Evolutionary conservation across 1,284 basidiomycete species (phyloP).

Genomic region (Mrakiaceae sp.): DNA sequence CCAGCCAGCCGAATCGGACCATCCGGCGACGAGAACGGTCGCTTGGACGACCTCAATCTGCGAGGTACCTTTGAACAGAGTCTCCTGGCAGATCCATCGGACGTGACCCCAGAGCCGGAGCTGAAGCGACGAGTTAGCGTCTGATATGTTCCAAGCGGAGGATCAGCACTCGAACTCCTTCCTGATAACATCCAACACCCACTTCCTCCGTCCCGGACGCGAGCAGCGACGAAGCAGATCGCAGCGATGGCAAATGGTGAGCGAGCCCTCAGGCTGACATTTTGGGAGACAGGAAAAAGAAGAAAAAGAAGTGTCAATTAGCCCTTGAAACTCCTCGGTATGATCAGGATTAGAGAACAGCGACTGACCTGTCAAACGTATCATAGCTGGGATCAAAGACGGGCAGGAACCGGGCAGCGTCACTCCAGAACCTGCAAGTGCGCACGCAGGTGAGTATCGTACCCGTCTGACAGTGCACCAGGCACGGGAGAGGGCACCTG

Average conservation of each 20-base stretch:
- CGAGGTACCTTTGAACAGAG: slow-evolving; percentile 70
- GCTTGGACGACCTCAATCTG: slow-evolving; percentile 76
- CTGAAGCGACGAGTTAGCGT: slow-evolving; percentile 29
- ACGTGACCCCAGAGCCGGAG: slow-evolving; percentile 50
- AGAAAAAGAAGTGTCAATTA: too few relatives aligned
- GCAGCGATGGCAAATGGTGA: slow-evolving; percentile 43
- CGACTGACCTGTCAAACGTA: slow-evolving; percentile 12
- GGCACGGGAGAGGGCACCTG: too few relatives aligned
- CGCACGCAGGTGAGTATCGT: too few relatives aligned
- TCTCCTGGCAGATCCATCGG: slow-evolving; percentile 67
- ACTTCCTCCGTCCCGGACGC: slow-evolving; percentile 67
- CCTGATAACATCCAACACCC: too few relatives aligned
- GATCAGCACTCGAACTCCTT: too few relatives aligned
- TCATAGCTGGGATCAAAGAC: slow-evolving; percentile 9
- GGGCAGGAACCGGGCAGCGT: slow-evolving; percentile 10
- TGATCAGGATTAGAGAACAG: neutral
- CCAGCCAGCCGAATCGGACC: slow-evolving; percentile 77
- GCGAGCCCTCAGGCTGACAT: slow-evolving; percentile 1
- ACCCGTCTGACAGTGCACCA: too few relatives aligned
- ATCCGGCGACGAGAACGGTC: slow-evolving; percentile 80
- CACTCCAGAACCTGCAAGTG: slow-evolving; percentile 8
- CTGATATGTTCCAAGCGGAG: too few relatives aligned
- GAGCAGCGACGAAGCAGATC: slow-evolving; percentile 80
- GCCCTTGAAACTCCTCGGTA: too few relatives aligned
- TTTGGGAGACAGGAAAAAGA: too few relatives aligned